phyloP scores from a whole-genome alignment of 2,329 filamentous ascomycete genomes.

The Aureobasidium sp. region DNA sequence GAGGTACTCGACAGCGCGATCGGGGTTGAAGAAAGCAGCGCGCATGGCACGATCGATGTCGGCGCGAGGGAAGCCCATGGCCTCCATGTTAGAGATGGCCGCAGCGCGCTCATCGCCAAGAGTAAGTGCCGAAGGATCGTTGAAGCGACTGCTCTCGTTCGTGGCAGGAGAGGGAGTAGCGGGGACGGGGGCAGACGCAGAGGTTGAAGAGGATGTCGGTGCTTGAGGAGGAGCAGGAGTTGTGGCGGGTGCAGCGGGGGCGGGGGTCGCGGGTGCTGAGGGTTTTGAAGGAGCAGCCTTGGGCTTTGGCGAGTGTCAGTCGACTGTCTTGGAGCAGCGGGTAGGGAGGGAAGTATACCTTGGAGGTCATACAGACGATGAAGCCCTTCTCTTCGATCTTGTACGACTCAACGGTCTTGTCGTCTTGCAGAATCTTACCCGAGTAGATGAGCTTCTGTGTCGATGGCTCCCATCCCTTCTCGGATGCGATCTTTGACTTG shows the following conservation, averaged over 20 bases:
- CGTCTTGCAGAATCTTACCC: conserved; percentile 97
- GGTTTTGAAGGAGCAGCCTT: conserved; percentile 55
- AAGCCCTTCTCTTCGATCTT: conserved; percentile 99
- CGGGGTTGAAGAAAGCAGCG: conserved; percentile 93
- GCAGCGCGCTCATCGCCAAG: conserved; percentile 76
- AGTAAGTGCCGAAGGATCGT: conserved; percentile 73
- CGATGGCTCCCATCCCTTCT: conserved; percentile 91
- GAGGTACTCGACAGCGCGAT: conserved; percentile 94
- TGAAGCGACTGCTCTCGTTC: conserved; percentile 44
- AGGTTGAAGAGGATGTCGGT: conserved; percentile 46
- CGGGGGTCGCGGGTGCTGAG: conserved; percentile 53
- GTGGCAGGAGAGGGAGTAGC: conserved; percentile 46
- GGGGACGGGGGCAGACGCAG: conserved; percentile 43
- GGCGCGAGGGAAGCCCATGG: conserved; percentile 86
- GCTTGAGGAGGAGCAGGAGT: conserved; percentile 55
- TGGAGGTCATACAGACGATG: conserved; percentile 96
- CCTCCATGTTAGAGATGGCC: conserved; percentile 87
- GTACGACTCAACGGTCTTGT: conserved; percentile 91
- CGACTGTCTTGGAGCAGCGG: not conserved
- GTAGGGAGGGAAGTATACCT: conserved; percentile 49
- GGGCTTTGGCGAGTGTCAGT: conserved; percentile 46
- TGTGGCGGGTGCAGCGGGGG: conserved; percentile 34
- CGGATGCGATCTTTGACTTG: conserved; percentile 84
- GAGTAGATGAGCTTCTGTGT: conserved; percentile 97
- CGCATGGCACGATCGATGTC: conserved; percentile 93